phyloP scores from a whole-genome alignment of 805 yeast genomes.

The Yamadazyma nakazawae region DNA sequence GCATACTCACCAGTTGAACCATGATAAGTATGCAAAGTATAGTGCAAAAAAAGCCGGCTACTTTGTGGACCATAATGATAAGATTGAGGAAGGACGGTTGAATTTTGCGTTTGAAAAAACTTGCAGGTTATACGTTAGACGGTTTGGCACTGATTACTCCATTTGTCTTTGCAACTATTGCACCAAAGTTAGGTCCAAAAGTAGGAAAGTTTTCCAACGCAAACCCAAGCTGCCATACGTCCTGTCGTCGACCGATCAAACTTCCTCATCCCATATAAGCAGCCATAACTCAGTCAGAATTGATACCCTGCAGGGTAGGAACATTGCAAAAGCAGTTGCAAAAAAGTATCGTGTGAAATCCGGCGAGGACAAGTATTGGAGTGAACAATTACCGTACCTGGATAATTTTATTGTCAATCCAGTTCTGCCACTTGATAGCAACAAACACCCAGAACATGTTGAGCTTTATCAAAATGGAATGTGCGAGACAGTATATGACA shows the following conservation, averaged over 20 bases:
- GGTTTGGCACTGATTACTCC: conserved; percentile 15
- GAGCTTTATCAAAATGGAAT: conserved; percentile 1
- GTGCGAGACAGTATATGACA: neutral
- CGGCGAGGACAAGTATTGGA: neutral
- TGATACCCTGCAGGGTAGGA: neutral
- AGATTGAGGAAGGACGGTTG: conserved; percentile 19
- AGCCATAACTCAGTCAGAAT: neutral
- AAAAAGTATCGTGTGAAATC: neutral
- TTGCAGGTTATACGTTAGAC: conserved; percentile 13
- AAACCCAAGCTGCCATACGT: neutral
- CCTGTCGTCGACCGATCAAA: neutral
- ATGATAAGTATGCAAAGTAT: conserved; percentile 14
- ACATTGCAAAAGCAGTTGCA: neutral
- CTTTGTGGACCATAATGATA: conserved; percentile 21
- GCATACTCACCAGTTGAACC: conserved; percentile 25
- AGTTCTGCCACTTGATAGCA: neutral
- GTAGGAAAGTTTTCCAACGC: neutral
- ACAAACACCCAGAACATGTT: neutral
- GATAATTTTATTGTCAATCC: neutral
- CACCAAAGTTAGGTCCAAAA: neutral
- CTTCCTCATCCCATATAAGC: neutral
- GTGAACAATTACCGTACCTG: neutral
- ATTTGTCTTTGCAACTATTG: conserved; percentile 17
- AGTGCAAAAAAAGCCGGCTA: conserved; percentile 4
- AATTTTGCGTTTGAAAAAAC: conserved; percentile 18